These are phyloP conservation scores for Fusarium cyanostomum DNA, from an alignment of 2,329 filamentous ascomycete species.

Conservation along the genomic window DNA sequence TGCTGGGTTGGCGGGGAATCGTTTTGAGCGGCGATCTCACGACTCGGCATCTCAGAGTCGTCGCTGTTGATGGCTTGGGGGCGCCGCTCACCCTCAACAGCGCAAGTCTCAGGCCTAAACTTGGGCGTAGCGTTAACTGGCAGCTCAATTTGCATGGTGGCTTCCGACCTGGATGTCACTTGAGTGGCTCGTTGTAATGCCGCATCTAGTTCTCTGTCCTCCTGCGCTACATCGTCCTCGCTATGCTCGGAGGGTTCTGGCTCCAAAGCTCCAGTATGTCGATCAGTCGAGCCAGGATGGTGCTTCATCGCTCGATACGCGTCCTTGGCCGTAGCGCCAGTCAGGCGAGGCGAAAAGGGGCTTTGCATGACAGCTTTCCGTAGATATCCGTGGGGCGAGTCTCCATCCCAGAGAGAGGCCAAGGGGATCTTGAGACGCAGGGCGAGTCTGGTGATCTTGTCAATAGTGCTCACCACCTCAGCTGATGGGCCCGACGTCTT, in stretches of 20 bases:
- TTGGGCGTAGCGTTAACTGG: too few species aligned
- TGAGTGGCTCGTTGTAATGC: neutral
- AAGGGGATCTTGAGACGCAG: neutral
- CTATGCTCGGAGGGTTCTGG: neutral
- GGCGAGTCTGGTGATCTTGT: neutral
- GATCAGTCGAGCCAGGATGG: neutral
- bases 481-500: neutral
- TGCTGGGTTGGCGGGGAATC: too few species aligned
- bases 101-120: too few species aligned
- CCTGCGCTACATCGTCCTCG: neutral
- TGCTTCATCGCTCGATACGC: neutral
- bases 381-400: neutral
- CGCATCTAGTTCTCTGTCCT: neutral
- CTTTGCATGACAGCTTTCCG: neutral
- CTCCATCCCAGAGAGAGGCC: neutral
- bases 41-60: too few species aligned
- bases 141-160: too few species aligned
- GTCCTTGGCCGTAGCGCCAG: rapidly evolving
- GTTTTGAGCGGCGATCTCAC: neutral
- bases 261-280: neutral
- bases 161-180: too few species aligned
- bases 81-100: too few species aligned
- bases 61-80: too few species aligned
- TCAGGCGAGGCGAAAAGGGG: neutral
- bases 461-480: neutral